Conservation (phyloP, 225 moss, liverwort and hornwort species). For the Pseudisothecium myosuroides region DNA sequence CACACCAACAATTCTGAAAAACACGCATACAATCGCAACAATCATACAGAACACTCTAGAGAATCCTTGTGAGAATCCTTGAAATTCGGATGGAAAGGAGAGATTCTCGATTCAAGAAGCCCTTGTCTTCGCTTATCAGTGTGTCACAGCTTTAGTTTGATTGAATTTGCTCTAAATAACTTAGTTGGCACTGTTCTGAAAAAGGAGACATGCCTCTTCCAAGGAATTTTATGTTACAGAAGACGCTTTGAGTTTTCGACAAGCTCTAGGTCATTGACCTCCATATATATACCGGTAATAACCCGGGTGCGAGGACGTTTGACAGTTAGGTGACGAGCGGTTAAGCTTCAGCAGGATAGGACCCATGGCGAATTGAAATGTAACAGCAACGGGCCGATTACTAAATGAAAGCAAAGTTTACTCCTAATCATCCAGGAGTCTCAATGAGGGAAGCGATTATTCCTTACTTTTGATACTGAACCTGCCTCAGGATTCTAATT, state of each 20-base stretch:
- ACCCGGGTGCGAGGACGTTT: not conserved
- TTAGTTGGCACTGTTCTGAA: not conserved
- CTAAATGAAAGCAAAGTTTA: not conserved
- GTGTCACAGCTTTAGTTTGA: not conserved
- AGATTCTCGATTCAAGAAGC: not conserved
- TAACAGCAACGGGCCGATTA: not conserved
- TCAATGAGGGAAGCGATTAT: not conserved
- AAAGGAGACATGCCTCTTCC: not conserved
- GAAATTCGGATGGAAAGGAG: not conserved
- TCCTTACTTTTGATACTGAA: not conserved
- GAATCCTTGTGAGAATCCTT: not conserved
- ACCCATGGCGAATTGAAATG: not conserved
- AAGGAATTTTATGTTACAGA: not conserved
- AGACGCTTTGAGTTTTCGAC: not conserved
- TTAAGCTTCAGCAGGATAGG: not conserved
- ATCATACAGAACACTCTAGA: not conserved
- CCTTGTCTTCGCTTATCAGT: not conserved
- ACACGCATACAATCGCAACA: not conserved
- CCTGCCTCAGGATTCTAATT: not conserved
- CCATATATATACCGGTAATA: not conserved
- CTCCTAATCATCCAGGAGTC: not conserved
- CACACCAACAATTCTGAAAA: not conserved
- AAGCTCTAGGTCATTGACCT: not conserved
- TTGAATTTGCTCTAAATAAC: not conserved
- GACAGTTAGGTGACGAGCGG: not conserved